Evolutionary conservation across 1,139 yeast species (phyloP).

Genomic region (Pichia sp.): DNA sequence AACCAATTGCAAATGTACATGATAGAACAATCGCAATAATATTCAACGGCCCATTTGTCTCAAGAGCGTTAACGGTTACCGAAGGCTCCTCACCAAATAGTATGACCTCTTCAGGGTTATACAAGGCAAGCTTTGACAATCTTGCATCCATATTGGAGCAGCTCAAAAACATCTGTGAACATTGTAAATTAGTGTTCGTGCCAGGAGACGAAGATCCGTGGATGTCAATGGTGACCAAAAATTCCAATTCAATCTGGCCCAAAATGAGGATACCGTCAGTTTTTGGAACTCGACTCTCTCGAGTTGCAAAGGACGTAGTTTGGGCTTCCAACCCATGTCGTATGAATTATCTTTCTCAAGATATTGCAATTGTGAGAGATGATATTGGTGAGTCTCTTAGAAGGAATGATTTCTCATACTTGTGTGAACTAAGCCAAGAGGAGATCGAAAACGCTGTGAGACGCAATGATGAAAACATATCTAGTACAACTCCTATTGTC

Average conservation of each 20-base stretch:
- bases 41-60: constrained; percentile 66
- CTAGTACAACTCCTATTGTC: neutral
- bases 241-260: constrained; percentile 66
- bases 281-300: constrained; percentile 62
- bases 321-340: constrained; percentile 81
- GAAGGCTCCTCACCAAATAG: constrained; percentile 40
- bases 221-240: constrained; percentile 69
- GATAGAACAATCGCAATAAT: constrained; percentile 37
- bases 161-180: constrained; percentile 37
- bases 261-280: constrained; percentile 63
- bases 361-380: constrained; percentile 69
- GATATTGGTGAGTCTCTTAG: constrained; percentile 66
- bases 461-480: neutral
- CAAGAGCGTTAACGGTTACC: constrained; percentile 54
- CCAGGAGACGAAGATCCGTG: constrained; percentile 96
- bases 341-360: constrained; percentile 76
- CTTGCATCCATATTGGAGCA: constrained; percentile 54
- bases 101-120: constrained; percentile 44
- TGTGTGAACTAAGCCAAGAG: constrained; percentile 25
- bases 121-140: constrained; percentile 70
- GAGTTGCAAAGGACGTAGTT: constrained; percentile 53
- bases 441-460: constrained; percentile 31
- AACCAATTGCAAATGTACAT: constrained; percentile 2
- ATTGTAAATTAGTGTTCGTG: constrained; percentile 40
- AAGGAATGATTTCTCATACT: constrained; percentile 60